Evolutionary conservation across 495 filamentous ascomycete species (phyloP).

Genomic region (Aspergillus steynii): DNA sequence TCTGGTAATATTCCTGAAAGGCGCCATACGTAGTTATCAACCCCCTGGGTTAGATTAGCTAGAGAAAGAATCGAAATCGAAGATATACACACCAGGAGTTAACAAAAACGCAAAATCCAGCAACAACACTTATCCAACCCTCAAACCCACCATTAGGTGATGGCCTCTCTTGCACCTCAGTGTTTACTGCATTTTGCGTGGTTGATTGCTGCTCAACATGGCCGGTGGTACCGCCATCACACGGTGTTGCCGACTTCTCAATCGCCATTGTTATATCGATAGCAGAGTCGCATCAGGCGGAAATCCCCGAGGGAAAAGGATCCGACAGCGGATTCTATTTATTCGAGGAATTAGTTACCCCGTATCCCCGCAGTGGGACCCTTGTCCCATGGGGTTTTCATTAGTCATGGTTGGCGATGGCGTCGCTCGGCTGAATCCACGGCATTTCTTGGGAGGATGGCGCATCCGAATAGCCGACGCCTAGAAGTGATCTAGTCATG

Average conservation of each 20-base stretch:
- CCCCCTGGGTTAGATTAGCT: constrained; percentile 25
- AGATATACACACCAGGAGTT: too few relatives aligned
- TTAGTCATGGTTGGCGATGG: not conserved
- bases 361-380: not conserved
- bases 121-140: constrained; percentile 31
- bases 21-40: constrained; percentile 47
- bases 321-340: not conserved
- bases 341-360: not conserved
- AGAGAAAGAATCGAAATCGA: too few relatives aligned
- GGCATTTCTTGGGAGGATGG: not conserved
- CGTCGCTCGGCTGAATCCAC: not conserved
- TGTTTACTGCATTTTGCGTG: too few relatives aligned
- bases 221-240: not conserved
- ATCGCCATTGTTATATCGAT: not conserved
- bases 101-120: constrained; percentile 32
- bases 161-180: not conserved
- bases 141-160: constrained; percentile 23
- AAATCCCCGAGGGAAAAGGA: not conserved
- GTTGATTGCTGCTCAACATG: too few relatives aligned
- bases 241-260: not conserved
- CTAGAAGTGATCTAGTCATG: not conserved
- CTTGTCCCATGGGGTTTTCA: not conserved
- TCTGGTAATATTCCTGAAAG: constrained; percentile 49
- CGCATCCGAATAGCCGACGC: not conserved
- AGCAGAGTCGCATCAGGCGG: not conserved